phyloP scores from a whole-genome alignment of 345 rosid species.

The Linum tenue region DNA sequence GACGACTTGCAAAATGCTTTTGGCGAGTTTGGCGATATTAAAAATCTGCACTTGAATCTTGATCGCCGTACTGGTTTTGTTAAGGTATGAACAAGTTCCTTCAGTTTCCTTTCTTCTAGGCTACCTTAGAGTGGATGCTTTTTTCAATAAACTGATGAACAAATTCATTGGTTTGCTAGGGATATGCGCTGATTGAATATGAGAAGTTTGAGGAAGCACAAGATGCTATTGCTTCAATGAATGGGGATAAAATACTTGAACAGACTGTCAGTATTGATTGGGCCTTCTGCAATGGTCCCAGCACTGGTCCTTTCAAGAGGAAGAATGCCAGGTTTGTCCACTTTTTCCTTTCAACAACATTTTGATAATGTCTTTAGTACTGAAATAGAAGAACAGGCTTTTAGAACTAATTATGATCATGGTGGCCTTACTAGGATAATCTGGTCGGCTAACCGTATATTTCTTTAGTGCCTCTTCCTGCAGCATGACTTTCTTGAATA shows the following conservation, averaged over 20 bases:
- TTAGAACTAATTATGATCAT: no score
- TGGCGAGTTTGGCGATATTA: constrained; percentile 74
- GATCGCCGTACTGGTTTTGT: constrained; percentile 81
- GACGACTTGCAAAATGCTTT: constrained; percentile 59
- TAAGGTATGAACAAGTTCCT: constrained; percentile 36
- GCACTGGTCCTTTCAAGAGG: constrained; percentile 34
- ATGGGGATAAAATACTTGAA: constrained; percentile 53
- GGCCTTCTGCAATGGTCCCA: constrained; percentile 74
- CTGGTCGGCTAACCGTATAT: no score
- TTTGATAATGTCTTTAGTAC: neutral
- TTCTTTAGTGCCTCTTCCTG: no score
- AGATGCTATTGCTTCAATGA: constrained; percentile 51
- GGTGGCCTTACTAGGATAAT: no score
- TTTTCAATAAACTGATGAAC: neutral
- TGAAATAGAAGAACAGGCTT: neutral
- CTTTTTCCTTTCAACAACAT: neutral
- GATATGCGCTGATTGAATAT: constrained; percentile 72
- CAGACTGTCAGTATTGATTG: constrained; percentile 55
- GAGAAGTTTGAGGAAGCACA: constrained; percentile 70
- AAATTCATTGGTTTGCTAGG: constrained; percentile 29
- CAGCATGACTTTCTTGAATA: neutral
- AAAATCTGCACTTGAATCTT: constrained; percentile 63
- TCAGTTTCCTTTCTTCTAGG: no score
- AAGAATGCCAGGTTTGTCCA: constrained; percentile 51
- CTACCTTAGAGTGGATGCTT: neutral